A percentile compares a stretch with the other conserved stretches of the same genome.
phyloP scores from a whole-genome alignment of 139 green algal species.

The Closterium sp. region DNA sequence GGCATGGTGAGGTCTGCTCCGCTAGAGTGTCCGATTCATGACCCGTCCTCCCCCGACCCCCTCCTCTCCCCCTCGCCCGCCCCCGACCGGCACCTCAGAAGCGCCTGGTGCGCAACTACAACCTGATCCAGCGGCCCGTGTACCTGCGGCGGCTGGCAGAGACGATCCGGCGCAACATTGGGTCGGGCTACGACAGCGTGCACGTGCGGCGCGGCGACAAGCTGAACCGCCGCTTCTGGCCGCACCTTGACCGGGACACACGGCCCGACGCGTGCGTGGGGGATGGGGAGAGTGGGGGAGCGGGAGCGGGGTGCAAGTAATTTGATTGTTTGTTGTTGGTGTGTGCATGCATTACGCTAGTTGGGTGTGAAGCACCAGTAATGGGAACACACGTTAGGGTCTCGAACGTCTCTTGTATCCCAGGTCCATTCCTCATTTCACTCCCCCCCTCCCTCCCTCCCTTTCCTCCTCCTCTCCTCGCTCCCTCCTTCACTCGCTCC shows the following conservation, averaged over 20 bases:
- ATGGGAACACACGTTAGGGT: neutral
- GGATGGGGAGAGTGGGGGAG: neutral
- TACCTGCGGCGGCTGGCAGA: neutral
- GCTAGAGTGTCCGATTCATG: too few species aligned
- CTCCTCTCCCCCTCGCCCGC: neutral
- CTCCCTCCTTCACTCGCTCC: neutral
- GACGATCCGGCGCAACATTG: neutral
- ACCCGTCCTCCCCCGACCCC: neutral
- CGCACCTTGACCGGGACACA: constrained; percentile 4
- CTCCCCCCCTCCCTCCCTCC: neutral
- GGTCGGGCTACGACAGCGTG: neutral
- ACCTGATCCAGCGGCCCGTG: constrained; percentile 31
- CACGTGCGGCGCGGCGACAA: constrained; percentile 6
- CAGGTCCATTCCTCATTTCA: neutral
- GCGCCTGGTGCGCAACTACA: constrained; percentile 21
- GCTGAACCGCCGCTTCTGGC: neutral
- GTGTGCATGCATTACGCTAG: too few species aligned
- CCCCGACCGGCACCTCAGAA: neutral
- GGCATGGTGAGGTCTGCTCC: too few species aligned
- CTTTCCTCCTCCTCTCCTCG: neutral
- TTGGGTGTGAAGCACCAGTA: too few species aligned
- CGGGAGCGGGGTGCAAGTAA: neutral
- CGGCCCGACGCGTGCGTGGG: neutral
- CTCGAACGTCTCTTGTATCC: too few species aligned
- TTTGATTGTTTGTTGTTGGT: too few species aligned